Conservation (phyloP, 805 yeast species). For the Yamadazyma scolyti region DNA sequence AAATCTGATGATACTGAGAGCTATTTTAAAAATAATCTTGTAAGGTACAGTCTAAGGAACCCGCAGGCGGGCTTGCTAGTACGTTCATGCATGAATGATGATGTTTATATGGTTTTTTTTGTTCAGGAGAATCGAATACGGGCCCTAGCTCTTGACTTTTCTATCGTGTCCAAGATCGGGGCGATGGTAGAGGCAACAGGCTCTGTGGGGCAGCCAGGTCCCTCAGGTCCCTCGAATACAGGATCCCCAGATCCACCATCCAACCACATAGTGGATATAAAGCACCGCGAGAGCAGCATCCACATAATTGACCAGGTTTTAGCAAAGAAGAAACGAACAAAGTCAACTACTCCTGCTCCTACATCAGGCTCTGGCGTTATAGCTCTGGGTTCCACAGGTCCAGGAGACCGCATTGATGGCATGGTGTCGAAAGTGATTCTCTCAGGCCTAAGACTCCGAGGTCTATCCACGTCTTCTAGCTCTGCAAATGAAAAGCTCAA, state of each 20-base stretch:
- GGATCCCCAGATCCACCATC: neutral
- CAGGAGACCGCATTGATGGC: slow-evolving; percentile 20
- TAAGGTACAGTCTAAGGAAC: slow-evolving; percentile 5
- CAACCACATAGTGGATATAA: slow-evolving; percentile 8
- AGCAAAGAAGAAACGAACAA: slow-evolving; percentile 16
- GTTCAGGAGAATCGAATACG: slow-evolving; percentile 7
- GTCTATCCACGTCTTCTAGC: slow-evolving; percentile 22
- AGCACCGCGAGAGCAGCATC: slow-evolving; percentile 7
- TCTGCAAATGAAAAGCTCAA: slow-evolving; percentile 29
- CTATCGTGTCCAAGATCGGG: slow-evolving; percentile 1
- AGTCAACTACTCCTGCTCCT: slow-evolving; percentile 12
- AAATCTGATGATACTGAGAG: slow-evolving; percentile 11
- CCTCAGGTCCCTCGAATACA: neutral
- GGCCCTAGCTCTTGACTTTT: slow-evolving; percentile 8
- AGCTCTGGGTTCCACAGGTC: too few species aligned
- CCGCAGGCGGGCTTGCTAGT: slow-evolving; percentile 17
- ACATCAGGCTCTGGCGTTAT: too few species aligned
- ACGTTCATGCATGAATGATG: slow-evolving; percentile 5
- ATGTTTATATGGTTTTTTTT: slow-evolving; percentile 9
- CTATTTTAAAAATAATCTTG: slow-evolving; percentile 18
- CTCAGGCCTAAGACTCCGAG: slow-evolving; percentile 42
- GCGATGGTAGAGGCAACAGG: too few species aligned
- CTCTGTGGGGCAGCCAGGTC: too few species aligned
- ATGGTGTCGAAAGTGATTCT: slow-evolving; percentile 31
- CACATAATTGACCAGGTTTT: slow-evolving; percentile 34